Evolutionary conservation across 106 monocot species (phyloP), one percentile per base, ranked within the genome.

Genomic region (Alisma plantagoaquatica): DNA sequence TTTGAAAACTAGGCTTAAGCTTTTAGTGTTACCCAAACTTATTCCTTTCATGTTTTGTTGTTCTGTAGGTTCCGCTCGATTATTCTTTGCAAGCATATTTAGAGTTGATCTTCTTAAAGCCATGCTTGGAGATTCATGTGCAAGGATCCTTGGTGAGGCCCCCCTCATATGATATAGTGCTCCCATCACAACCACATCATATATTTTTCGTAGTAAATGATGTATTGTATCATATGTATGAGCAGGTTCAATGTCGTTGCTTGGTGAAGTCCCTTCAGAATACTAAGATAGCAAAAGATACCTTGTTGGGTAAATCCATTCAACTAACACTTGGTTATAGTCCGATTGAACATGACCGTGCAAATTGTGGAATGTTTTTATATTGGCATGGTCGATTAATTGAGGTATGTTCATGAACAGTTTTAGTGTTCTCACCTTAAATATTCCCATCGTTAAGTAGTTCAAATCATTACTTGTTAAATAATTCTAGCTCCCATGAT

Each of bases 361-460:
- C 70, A 59, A 89, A 89, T 43, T 53, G 75, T 60, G 89, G 89
- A 48, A 65, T 89, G 24, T 89, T 89, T 51, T 46, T 89, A 31
- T 89, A 89, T 43, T 89, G 83, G 89, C 83, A 83, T 79, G 89
- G 89, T 21, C 73, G 89, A 33, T 43, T 89, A 46, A 89, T 89
- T 57, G 89, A 89, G 83, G 89, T 89, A 33, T 33, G 65, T n/a
- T n/a, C n/a, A 9, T 12, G 54, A n/a, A n/a, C n/a, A 17, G 2
- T 17, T 60, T 50, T 47, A n/a, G 24, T 15, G 38, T 38, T 38
- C 38, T 38, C 38, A 38, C n/a, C n/a, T n/a, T n/a, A n/a, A n/a
- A n/a, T n/a, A n/a, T n/a, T n/a, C n/a, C n/a, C n/a, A n/a, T n/a
- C n/a, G n/a, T n/a, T n/a, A n/a, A n/a, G n/a, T n/a, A n/a, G n/a